Evolutionary conservation across 352 stramenopile genomes (phyloP).

Genomic region (Thraustotheca clavata): DNA sequence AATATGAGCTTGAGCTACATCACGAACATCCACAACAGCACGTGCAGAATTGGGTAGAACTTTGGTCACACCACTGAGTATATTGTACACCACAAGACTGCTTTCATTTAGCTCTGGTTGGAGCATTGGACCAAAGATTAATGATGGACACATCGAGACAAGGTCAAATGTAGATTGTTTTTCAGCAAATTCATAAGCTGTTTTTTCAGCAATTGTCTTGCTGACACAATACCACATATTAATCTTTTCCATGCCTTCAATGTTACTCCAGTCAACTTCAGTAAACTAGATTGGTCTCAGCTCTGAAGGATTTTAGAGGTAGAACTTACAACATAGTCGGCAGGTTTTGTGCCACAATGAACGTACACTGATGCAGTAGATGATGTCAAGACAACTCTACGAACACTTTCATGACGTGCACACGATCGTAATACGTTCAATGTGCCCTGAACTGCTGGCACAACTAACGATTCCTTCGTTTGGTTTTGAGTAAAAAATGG

Average conservation of each 20-base stretch:
- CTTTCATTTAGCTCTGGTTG: slow-evolving; percentile 21
- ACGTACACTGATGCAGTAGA: slow-evolving; percentile 25
- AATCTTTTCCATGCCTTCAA: slow-evolving; percentile 17
- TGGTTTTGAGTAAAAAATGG: slow-evolving; percentile 26
- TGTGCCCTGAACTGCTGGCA: slow-evolving; percentile 22
- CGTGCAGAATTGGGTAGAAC: slow-evolving; percentile 4
- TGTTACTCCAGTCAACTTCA: slow-evolving; percentile 20
- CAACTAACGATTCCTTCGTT: slow-evolving; percentile 20
- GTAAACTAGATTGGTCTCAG: neutral
- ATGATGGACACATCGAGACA: slow-evolving; percentile 18
- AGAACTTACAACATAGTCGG: neutral
- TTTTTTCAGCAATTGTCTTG: slow-evolving; percentile 21
- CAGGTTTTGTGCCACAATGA: slow-evolving; percentile 13
- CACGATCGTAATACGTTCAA: slow-evolving; percentile 14
- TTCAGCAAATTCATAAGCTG: slow-evolving; percentile 16
- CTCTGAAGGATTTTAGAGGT: no score
- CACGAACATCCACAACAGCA: slow-evolving; percentile 23
- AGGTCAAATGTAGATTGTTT: slow-evolving; percentile 20
- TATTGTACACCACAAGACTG: slow-evolving; percentile 7
- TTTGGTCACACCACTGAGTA: slow-evolving; percentile 5
- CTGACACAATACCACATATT: slow-evolving; percentile 23
- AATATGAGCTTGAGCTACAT: slow-evolving; percentile 20
- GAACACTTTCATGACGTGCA: slow-evolving; percentile 22
- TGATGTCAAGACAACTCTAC: slow-evolving; percentile 27
- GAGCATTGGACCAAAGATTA: slow-evolving; percentile 25